phyloP scores from a whole-genome alignment of 768 basidiomycete genomes.

The Leccinum rimulosum region DNA sequence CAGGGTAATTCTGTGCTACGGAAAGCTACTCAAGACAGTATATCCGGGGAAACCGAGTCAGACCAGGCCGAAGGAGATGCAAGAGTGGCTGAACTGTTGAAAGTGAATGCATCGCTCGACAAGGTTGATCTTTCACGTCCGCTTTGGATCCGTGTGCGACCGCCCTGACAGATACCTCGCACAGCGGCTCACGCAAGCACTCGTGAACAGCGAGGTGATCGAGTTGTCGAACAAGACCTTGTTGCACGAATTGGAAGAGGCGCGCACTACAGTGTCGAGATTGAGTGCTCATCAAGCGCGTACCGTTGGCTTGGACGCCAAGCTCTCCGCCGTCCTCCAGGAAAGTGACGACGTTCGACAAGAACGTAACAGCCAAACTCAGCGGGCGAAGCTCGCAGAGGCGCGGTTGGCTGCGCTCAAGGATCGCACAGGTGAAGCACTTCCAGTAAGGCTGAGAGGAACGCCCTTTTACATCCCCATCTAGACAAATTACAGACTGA shows the following conservation, averaged over 20 bases:
- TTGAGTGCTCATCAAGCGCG: slow-evolving; percentile 68
- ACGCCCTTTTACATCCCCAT: slow-evolving; percentile 5
- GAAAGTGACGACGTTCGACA: slow-evolving; percentile 84
- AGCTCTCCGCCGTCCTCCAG: slow-evolving; percentile 59
- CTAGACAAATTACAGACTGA: slow-evolving; percentile 71
- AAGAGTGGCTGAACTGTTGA: slow-evolving; percentile 37
- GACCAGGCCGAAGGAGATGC: slow-evolving; percentile 29
- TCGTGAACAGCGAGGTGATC: slow-evolving; percentile 77
- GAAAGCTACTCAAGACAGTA: slow-evolving; percentile 13
- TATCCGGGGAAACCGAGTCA: slow-evolving; percentile 6
- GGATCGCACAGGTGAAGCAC: slow-evolving; percentile 58
- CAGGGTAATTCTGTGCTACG: slow-evolving; percentile 12
- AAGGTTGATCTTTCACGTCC: slow-evolving; percentile 24
- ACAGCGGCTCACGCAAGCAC: slow-evolving; percentile 74
- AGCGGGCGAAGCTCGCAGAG: slow-evolving; percentile 68
- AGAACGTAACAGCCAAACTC: slow-evolving; percentile 70
- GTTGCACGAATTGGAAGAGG: slow-evolving; percentile 72
- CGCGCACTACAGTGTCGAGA: slow-evolving; percentile 61
- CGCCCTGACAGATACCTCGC: slow-evolving; percentile 8
- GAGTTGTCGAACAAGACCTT: slow-evolving; percentile 77
- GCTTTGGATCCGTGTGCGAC: neutral
- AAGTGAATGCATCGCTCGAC: slow-evolving; percentile 61
- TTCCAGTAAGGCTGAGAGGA: neutral
- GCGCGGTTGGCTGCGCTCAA: slow-evolving; percentile 59
- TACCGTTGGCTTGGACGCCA: slow-evolving; percentile 67